Conservation (phyloP, 1,139 yeast genomes). For the Blastobotrys capitulatus region DNA sequence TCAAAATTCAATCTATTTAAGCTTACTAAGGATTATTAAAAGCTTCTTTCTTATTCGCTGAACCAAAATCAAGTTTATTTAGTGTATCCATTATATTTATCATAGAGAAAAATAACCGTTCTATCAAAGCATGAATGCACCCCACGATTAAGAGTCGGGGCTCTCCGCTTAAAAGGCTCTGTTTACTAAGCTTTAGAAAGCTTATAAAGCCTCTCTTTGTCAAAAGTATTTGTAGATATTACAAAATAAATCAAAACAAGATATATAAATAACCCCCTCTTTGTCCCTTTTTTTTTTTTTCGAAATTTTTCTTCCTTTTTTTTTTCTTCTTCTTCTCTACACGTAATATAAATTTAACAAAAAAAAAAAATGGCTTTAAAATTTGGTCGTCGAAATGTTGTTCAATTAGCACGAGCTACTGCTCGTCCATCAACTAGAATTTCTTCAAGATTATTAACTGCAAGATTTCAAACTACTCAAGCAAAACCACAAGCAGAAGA, state of each 20-base stretch:
- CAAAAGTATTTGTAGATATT: neutral
- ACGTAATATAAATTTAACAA: neutral
- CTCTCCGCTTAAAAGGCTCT: neutral
- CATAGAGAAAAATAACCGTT: too few species aligned
- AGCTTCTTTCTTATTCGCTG: neutral
- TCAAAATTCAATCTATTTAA: too few species aligned
- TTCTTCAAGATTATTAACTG: slow-evolving; percentile 2
- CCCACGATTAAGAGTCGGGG: neutral
- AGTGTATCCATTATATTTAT: too few species aligned
- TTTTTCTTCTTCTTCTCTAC: neutral
- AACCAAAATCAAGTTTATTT: too few species aligned
- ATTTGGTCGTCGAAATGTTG: slow-evolving; percentile 5
- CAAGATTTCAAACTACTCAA: slow-evolving; percentile 16
- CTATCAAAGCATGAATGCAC: neutral
- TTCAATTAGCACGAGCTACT: neutral
- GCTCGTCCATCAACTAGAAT: slow-evolving; percentile 4
- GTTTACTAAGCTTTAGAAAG: too few species aligned
- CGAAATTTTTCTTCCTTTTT: neutral
- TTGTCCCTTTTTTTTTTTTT: neutral
- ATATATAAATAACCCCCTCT: slow-evolving; percentile 10
- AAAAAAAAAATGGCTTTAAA: slow-evolving; percentile 2
- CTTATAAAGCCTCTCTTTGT: neutral
- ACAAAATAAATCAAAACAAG: too few species aligned
- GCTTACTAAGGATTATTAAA: neutral
- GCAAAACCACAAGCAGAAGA: neutral